Evolutionary conservation across 768 basidiomycete genomes (phyloP).

Genomic region (Mycena maculata): DNA sequence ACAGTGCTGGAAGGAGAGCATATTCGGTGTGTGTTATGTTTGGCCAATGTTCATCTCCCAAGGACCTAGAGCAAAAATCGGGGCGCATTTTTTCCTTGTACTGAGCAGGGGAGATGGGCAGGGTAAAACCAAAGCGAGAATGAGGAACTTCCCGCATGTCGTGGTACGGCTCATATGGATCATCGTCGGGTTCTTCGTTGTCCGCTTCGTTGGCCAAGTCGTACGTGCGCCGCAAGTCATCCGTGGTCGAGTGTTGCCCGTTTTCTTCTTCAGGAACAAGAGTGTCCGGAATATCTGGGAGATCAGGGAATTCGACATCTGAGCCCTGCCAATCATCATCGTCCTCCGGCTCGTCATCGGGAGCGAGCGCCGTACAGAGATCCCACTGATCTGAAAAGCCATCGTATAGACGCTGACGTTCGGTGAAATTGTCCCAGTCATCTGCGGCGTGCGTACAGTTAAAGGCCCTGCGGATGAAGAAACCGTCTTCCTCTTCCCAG

Average conservation of each 20-base stretch:
- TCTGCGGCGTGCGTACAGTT: neutral
- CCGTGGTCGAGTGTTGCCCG: neutral
- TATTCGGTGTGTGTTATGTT: neutral
- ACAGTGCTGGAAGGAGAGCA: neutral
- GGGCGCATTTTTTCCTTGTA: neutral
- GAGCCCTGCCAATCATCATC: neutral
- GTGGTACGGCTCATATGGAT: neutral
- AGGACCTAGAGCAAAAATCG: neutral
- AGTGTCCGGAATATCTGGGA: neutral
- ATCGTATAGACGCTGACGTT: neutral
- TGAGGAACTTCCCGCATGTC: neutral
- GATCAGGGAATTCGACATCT: neutral
- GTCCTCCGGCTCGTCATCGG: neutral
- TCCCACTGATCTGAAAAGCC: neutral
- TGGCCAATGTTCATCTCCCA: conserved; percentile 7
- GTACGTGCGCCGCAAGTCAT: neutral
- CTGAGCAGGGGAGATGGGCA: neutral
- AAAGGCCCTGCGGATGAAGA: neutral
- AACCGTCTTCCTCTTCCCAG: conserved; percentile 1
- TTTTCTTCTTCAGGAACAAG: conserved; percentile 1
- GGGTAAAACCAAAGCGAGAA: conserved; percentile 5
- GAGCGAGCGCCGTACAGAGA: neutral
- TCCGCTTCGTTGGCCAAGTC: neutral
- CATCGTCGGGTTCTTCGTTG: too few species aligned
- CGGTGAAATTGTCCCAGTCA: neutral